Percentiles rank a stretch among this genome's conserved stretches.
Conservation (phyloP, 192 early-diverging fungal species). For the Entomortierella lignicola region DNA sequence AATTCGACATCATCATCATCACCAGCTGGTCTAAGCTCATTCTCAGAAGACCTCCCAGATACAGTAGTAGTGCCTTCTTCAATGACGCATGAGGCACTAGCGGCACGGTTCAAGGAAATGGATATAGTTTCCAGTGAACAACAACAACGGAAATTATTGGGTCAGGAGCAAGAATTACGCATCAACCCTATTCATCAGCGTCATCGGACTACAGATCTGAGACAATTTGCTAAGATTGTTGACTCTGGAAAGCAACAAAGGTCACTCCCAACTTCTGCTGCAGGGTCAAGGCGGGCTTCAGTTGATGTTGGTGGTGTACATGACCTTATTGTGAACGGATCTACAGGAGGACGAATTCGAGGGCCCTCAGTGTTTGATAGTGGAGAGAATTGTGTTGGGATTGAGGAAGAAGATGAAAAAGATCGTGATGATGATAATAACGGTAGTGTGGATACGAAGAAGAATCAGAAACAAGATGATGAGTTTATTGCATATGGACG, state of each 20-base stretch:
- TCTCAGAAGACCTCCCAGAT: slow-evolving; percentile 26
- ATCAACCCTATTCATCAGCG: slow-evolving; percentile 50
- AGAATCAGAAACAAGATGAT: background rate
- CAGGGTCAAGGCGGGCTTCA: slow-evolving; percentile 30
- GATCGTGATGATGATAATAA: too few relatives aligned
- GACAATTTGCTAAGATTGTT: slow-evolving; percentile 14
- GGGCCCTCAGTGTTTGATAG: background rate
- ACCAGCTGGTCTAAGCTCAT: background rate
- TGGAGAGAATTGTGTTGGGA: background rate
- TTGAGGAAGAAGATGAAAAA: slow-evolving; percentile 10
- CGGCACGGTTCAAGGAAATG: slow-evolving; percentile 54
- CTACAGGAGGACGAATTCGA: background rate
- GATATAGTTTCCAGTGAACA: slow-evolving; percentile 31
- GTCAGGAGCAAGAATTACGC: slow-evolving; percentile 24
- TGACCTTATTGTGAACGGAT: background rate
- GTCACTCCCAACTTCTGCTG: slow-evolving; percentile 16
- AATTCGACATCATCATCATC: background rate
- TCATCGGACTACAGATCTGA: slow-evolving; percentile 27
- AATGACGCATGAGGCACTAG: slow-evolving; percentile 49
- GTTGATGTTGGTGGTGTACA: slow-evolving; percentile 2
- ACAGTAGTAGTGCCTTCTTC: slow-evolving; percentile 20
- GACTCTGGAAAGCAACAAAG: slow-evolving; percentile 1
- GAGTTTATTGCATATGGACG: slow-evolving; percentile 28
- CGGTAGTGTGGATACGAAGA: background rate
- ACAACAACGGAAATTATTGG: background rate